Evolutionary conservation across 192 early-diverging fungal genomes (phyloP), one percentile per base, ranked within the genome.

Genomic region (Backusella mclennaniae): DNA sequence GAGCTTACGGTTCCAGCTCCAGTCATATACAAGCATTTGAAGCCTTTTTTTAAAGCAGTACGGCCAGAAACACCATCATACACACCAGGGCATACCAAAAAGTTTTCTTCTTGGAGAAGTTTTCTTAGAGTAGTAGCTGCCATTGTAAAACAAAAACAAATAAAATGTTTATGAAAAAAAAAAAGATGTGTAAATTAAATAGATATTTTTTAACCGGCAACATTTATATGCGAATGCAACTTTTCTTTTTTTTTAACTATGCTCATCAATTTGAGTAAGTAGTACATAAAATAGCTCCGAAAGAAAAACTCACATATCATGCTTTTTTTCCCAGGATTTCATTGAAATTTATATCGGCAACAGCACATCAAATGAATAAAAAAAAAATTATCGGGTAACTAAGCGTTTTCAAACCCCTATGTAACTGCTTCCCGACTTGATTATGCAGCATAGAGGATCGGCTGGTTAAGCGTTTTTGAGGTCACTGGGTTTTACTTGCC

Each of bases 1-100:
- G 76, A 77, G 19, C 49, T 69, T n/a, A 77, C 76, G 35, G 76
- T 77, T 72, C 76, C 76, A n/a, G 76, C 76, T 17, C 76, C 76
- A 35, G 76, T 72, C 76, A 77, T 77, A 14, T 77, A 77, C 4
- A 77, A 35, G 26, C 76, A 77, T 41, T 77, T 73, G 33, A 77
- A 77, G 0, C 52, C 52, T 73, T 77, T 77, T 26, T 21, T 77
- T 11, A 77, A 14, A 7, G 76, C 76, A 17, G 63, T 73, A 15
- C 76, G 69, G 9, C 53, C 76, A 21, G 76, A 77, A 38, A 73
- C 56, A 41, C 76, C 76, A 66, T 77, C 76, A 31, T 77, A 72
- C 15, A 77, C 76, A 41, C 76, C 76, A 42, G 76, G 76, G 14
- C 76, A 77, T 6, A 77, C 70, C 23, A 77, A 49, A 12, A 77